Evolutionary conservation across 768 basidiomycete species (phyloP).

Genomic region (Calocera viscosa): DNA sequence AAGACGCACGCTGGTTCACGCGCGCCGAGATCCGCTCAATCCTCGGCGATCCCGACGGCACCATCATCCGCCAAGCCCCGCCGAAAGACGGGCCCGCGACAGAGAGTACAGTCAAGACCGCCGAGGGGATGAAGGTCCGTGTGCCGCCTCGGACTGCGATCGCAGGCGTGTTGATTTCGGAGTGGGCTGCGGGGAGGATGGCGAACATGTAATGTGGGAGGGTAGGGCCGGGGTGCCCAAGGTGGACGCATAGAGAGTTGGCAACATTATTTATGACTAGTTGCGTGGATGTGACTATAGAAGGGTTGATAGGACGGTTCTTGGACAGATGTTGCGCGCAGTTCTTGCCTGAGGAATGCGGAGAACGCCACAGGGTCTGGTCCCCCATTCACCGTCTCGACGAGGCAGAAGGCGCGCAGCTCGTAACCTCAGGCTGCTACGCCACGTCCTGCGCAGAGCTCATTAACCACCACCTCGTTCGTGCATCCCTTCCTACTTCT

Average conservation of each 20-base stretch:
- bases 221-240: not conserved
- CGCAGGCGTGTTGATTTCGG: slow-evolving; percentile 59
- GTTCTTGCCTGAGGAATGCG: too few species aligned
- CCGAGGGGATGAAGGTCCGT: slow-evolving; percentile 45
- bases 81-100: slow-evolving; percentile 35
- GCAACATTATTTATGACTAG: not conserved
- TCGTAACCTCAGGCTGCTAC: too few species aligned
- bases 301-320: too few species aligned
- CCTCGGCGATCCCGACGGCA: slow-evolving; percentile 44
- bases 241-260: not conserved
- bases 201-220: not conserved
- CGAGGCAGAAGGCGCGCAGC: too few species aligned
- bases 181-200: slow-evolving; percentile 45
- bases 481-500: too few species aligned
- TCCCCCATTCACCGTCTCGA: too few species aligned
- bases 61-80: slow-evolving; percentile 37
- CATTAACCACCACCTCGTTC: too few species aligned
- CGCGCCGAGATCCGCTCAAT: slow-evolving; percentile 57
- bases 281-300: not conserved
- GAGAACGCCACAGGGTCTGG: too few species aligned
- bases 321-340: too few species aligned
- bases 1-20: slow-evolving; percentile 83
- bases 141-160: slow-evolving; percentile 58
- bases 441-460: too few species aligned
- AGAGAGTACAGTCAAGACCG: slow-evolving; percentile 17